Percentiles rank a stretch among this genome's conserved stretches.
Conservation (phyloP, 1,284 basidiomycete genomes). For the Cryptococcus sp. region DNA sequence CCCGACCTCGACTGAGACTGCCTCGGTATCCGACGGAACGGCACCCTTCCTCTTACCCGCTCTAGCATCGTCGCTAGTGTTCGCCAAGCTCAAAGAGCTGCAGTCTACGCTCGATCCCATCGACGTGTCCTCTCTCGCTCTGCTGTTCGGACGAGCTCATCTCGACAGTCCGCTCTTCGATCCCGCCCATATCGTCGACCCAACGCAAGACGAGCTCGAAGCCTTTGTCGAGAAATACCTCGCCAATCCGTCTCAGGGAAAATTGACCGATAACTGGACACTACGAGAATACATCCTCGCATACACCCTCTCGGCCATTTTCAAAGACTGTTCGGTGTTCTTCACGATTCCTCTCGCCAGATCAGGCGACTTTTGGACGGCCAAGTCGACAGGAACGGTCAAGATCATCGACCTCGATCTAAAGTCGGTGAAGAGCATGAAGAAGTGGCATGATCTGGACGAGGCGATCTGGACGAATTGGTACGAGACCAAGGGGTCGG, state of each 20-base stretch:
- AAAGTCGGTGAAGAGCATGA: constrained; percentile 64
- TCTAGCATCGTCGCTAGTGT: constrained; percentile 55
- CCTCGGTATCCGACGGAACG: constrained; percentile 8
- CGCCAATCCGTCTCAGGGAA: constrained; percentile 19
- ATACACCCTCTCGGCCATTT: constrained; percentile 81
- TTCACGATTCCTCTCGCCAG: constrained; percentile 45
- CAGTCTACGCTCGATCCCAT: constrained; percentile 73
- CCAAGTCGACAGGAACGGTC: constrained; percentile 41
- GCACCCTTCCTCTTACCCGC: constrained; percentile 50
- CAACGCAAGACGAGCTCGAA: constrained; percentile 56
- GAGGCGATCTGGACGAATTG: constrained; percentile 54
- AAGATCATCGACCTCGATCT: constrained; percentile 81
- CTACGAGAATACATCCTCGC: constrained; percentile 53
- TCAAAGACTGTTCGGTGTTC: constrained; percentile 94
- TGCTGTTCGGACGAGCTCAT: constrained; percentile 17
- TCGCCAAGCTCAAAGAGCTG: constrained; percentile 57
- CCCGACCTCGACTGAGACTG: constrained; percentile 3
- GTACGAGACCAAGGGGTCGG: constrained; percentile 26
- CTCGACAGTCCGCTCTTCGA: constrained; percentile 24
- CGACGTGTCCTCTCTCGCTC: constrained; percentile 55
- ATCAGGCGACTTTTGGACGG: background rate
- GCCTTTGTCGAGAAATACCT: constrained; percentile 58
- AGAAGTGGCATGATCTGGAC: constrained; percentile 70
- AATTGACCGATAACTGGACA: constrained; percentile 21
- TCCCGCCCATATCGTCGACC: constrained; percentile 44